phyloP scores from a whole-genome alignment of 495 filamentous ascomycete genomes.

The Recurvomyces mirabilis region DNA sequence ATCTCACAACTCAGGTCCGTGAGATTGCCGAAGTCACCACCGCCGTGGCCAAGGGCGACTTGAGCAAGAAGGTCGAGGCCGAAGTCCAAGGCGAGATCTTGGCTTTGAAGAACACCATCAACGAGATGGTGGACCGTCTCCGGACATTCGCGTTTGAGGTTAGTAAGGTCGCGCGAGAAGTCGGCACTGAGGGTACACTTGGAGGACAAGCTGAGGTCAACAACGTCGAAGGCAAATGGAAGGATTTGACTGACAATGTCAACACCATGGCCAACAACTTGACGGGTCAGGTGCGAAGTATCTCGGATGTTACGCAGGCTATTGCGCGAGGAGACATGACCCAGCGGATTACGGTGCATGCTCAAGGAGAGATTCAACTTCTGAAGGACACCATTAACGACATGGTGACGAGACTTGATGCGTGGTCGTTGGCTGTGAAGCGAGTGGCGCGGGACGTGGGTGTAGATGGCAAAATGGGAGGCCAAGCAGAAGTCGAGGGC shows the following conservation, averaged over 20 bases:
- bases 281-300: slow-evolving; percentile 88
- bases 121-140: slow-evolving; percentile 96
- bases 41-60: slow-evolving; percentile 85
- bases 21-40: slow-evolving; percentile 98
- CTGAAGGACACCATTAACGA: slow-evolving; percentile 98
- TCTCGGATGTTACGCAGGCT: slow-evolving; percentile 93
- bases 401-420: slow-evolving; percentile 94
- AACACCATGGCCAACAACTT: slow-evolving; percentile 94
- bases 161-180: slow-evolving; percentile 95
- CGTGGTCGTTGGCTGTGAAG: slow-evolving; percentile 95
- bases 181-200: slow-evolving; percentile 92
- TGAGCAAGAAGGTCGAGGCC: slow-evolving; percentile 91
- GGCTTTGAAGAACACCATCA: slow-evolving; percentile 93
- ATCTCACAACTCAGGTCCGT: slow-evolving; percentile 93
- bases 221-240: slow-evolving; percentile 98
- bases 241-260: slow-evolving; percentile 93
- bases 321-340: slow-evolving; percentile 92
- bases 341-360: slow-evolving; percentile 91
- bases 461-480: slow-evolving; percentile 97
- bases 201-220: slow-evolving; percentile 94
- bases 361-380: slow-evolving; percentile 86
- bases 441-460: slow-evolving; percentile 94
- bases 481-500: slow-evolving; percentile 89
- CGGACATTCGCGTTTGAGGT: slow-evolving; percentile 97
- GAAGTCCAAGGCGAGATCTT: slow-evolving; percentile 95